Evolutionary conservation across 805 yeast species (phyloP).

Genomic region (Ogataea pini): DNA sequence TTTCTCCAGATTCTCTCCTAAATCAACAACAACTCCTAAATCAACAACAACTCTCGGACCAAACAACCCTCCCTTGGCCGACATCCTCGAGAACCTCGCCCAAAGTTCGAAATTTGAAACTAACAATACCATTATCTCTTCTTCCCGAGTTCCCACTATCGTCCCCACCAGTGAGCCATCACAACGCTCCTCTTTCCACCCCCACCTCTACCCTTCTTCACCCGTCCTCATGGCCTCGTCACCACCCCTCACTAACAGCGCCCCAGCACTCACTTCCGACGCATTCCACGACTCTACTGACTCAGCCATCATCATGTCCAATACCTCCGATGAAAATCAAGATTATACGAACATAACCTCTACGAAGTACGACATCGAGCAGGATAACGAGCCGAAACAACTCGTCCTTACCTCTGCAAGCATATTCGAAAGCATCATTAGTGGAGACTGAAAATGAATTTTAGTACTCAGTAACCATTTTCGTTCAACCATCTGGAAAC

Average conservation of each 20-base stretch:
- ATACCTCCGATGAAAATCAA: slow-evolving; percentile 3
- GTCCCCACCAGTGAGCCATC: slow-evolving; percentile 13
- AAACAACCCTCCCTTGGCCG: slow-evolving; percentile 7
- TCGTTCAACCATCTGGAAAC: slow-evolving; percentile 46
- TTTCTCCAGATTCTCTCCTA: background rate
- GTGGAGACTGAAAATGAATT: slow-evolving; percentile 6
- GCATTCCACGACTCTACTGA: background rate
- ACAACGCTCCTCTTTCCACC: background rate
- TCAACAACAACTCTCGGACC: too few relatives aligned
- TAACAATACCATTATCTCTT: slow-evolving; percentile 9
- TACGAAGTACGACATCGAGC: background rate
- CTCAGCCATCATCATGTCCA: slow-evolving; percentile 4
- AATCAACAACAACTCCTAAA: background rate
- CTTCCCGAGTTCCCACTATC: slow-evolving; percentile 11
- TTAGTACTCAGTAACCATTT: slow-evolving; percentile 20
- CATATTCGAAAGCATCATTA: slow-evolving; percentile 12
- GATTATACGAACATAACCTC: slow-evolving; percentile 4
- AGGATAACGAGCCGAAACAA: background rate
- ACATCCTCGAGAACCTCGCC: slow-evolving; percentile 12
- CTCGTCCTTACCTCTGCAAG: slow-evolving; percentile 3
- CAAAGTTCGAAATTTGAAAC: slow-evolving; percentile 16
- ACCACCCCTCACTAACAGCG: background rate
- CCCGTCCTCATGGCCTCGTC: slow-evolving; percentile 1
- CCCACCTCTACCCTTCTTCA: slow-evolving; percentile 7
- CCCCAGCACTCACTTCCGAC: background rate